These are phyloP conservation scores for Phytopythium mirpurense DNA, from an alignment of 352 stramenopile species.

Conservation along the genomic window DNA sequence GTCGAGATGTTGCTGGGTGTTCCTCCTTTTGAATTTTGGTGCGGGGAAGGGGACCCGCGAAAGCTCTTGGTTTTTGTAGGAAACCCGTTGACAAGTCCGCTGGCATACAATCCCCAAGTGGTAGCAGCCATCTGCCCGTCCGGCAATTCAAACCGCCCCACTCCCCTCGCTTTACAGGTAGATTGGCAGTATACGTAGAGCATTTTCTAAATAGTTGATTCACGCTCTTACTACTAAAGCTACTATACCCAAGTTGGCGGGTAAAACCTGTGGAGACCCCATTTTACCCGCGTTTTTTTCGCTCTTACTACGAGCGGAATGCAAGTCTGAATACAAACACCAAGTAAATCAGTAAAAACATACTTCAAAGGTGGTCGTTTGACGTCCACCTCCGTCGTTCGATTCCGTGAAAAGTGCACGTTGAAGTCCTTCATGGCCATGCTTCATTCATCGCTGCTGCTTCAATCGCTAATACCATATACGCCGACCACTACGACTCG, in stretches of 20 bases:
- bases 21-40: slow-evolving; percentile 20
- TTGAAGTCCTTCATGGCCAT: too few species aligned
- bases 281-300: slow-evolving; percentile 50
- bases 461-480: not conserved
- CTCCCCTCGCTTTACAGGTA: slow-evolving; percentile 10
- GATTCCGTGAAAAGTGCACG: too few species aligned
- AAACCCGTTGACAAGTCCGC: not conserved
- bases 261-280: slow-evolving; percentile 26
- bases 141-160: slow-evolving; percentile 14
- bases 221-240: not conserved
- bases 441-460: too few species aligned
- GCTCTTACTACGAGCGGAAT: too few species aligned
- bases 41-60: slow-evolving; percentile 19
- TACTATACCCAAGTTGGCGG: slow-evolving; percentile 22
- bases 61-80: slow-evolving; percentile 31
- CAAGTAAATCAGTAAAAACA: too few species aligned
- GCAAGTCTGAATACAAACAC: too few species aligned
- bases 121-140: slow-evolving; percentile 6
- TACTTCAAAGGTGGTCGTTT: too few species aligned
- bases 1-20: slow-evolving; percentile 5
- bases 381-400: too few species aligned
- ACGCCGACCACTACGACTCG: not conserved
- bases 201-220: too few species aligned
- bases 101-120: slow-evolving; percentile 29
- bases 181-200: too few species aligned